phyloP scores from a whole-genome alignment of 2,329 filamentous ascomycete species.

The Phyllachora maydis region DNA sequence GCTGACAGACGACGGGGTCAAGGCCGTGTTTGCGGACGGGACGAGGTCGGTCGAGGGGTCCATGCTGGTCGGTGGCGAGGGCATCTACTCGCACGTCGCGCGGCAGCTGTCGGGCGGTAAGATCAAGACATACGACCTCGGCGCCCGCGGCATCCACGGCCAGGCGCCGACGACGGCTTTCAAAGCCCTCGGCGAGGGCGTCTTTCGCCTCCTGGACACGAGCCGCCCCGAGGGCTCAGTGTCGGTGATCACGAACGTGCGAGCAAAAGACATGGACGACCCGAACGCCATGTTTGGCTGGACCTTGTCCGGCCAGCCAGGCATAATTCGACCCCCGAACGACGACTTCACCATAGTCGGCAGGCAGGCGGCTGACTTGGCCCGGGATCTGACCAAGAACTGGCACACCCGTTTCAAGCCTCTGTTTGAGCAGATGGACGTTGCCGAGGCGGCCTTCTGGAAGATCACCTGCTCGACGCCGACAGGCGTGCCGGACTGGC shows the following conservation, averaged over 20 bases:
- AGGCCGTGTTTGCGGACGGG: slow-evolving; percentile 37
- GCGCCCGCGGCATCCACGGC: slow-evolving; percentile 42
- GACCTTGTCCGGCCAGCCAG: slow-evolving; percentile 38
- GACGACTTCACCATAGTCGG: slow-evolving; percentile 38
- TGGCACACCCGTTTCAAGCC: slow-evolving; percentile 36
- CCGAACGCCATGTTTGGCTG: slow-evolving; percentile 36
- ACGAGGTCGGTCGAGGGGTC: slow-evolving; percentile 34
- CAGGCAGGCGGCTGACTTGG: slow-evolving; percentile 31
- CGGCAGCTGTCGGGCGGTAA: slow-evolving; percentile 34
- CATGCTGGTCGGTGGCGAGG: slow-evolving; percentile 40
- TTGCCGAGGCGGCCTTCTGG: slow-evolving; percentile 39
- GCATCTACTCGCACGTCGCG: slow-evolving; percentile 37
- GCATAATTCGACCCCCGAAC: slow-evolving; percentile 34
- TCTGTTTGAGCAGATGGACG: slow-evolving; percentile 36
- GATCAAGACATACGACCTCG: slow-evolving; percentile 41
- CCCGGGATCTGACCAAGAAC: slow-evolving; percentile 26
- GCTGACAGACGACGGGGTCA: slow-evolving; percentile 28
- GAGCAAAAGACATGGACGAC: slow-evolving; percentile 36
- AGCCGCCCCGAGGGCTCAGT: slow-evolving; percentile 21
- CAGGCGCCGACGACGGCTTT: slow-evolving; percentile 42
- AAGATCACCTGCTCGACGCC: slow-evolving; percentile 44
- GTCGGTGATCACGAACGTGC: slow-evolving; percentile 42
- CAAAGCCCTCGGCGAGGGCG: slow-evolving; percentile 39
- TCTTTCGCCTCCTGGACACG: slow-evolving; percentile 32
- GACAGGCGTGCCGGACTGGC: slow-evolving; percentile 36